Percentiles rank a stretch among this genome's conserved stretches.
Evolutionary conservation across 768 basidiomycete species (phyloP).

Genomic region (Boletus tylopilopsis): DNA sequence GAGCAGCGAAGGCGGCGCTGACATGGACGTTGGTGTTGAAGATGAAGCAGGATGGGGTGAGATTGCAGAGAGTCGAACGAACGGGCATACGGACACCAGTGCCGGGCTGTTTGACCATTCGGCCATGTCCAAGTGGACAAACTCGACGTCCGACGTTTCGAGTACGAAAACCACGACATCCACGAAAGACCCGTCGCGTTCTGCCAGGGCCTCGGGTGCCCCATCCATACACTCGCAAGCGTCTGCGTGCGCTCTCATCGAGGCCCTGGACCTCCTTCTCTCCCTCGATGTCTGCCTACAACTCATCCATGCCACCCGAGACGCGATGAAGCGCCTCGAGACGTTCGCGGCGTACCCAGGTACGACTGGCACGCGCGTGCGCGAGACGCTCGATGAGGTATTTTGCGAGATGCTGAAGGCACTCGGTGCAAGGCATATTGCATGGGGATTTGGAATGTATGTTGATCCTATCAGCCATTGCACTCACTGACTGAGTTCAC

Average conservation of each 20-base stretch:
- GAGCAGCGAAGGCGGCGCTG: background rate
- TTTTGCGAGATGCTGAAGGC: conserved; percentile 83
- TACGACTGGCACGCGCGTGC: conserved; percentile 79
- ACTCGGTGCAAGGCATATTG: conserved; percentile 74
- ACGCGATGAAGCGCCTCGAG: conserved; percentile 88
- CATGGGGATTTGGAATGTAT: conserved; percentile 73
- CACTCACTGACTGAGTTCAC: background rate
- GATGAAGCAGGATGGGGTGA: conserved; percentile 28
- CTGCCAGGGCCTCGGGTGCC: background rate
- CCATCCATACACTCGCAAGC: conserved; percentile 8
- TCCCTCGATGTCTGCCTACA: conserved; percentile 90
- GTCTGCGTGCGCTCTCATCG: conserved; percentile 14
- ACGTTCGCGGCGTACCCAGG: conserved; percentile 88
- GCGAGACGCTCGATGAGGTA: conserved; percentile 91
- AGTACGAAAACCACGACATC: background rate
- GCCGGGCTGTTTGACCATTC: background rate
- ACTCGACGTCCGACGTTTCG: background rate
- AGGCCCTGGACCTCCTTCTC: conserved; percentile 76
- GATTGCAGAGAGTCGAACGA: conserved; percentile 8
- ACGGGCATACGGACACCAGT: background rate
- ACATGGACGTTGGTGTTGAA: background rate
- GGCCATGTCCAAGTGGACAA: background rate
- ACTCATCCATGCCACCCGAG: conserved; percentile 90
- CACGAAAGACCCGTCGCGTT: background rate
- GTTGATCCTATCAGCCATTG: conserved; percentile 19